Base-by-base conservation (phyloP, 2,329 filamentous ascomycete genomes). In the Pseudogymnoascus sp. region DNA sequence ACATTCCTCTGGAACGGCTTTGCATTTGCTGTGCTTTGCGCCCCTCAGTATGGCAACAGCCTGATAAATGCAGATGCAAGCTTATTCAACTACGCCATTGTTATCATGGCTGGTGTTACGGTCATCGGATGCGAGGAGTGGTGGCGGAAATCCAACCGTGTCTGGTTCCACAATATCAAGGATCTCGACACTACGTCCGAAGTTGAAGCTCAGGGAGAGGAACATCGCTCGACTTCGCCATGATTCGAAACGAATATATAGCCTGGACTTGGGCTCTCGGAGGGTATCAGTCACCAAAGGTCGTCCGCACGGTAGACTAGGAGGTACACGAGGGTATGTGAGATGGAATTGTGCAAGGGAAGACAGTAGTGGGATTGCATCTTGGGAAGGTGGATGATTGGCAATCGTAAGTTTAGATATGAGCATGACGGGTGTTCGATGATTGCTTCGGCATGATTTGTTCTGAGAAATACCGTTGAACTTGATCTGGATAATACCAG, bases 401-500 rank as follows among this genome's bases (percentile, higher is more conserved):
- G 25, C 43, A 30, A 50, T 16, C 22, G 43, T 50, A 50, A 50
- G 43, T 35, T 18, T 58, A 16, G 57, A 38, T 41, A 32, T 61
- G 50, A 54, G 38, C 58, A 60, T 60, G 39, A 43, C 58, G 58
- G 58, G 58, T 60, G 58, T 60, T 60, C 58, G 20, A 60, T 58
- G 58, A 60, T 60, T 60, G 58, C 38, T 60, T 54, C 58, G 58
- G 58, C 58, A 60, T 41, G 58, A 60, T 7, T 60, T 20, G 58
- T 57, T 60, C 58, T 60, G 58, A 60, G 58, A 60, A 60, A 60
- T 60, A 60, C 58, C 58, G 58, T 60, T 60, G 58, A 60, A 77
- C 77, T 1, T 68, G 68, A 2, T 71, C 43, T 50, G 43, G 43
- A 50, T 50, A 50, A 50, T 50, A 58, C 54, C 54, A 58, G 54